A percentile compares a stretch with the other conserved stretches of the same genome.
Evolutionary conservation across 306 rosid genomes (phyloP).

Genomic region (Casuarina equisetifolia): DNA sequence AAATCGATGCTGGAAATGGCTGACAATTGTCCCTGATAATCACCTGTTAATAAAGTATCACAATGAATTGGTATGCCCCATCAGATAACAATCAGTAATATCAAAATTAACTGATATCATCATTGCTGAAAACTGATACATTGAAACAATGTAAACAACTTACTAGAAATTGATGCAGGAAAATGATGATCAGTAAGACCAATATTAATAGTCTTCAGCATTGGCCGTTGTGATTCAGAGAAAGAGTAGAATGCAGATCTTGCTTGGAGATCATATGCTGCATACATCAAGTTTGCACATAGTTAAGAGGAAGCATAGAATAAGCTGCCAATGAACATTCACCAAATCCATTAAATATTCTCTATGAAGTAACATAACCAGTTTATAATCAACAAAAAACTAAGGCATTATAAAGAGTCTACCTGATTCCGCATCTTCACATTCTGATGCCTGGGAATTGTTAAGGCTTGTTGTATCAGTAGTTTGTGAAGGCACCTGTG

Average conservation of each 20-base stretch:
- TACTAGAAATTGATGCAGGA: slow-evolving; percentile 47
- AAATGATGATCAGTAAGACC: slow-evolving; percentile 40
- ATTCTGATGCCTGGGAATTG: slow-evolving; percentile 64
- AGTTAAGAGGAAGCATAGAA: slow-evolving; percentile 4
- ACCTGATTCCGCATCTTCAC: slow-evolving; percentile 87
- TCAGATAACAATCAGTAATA: slow-evolving; percentile 14
- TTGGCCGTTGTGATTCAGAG: slow-evolving; percentile 45
- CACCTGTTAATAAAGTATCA: slow-evolving; percentile 38
- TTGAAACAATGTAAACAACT: slow-evolving; percentile 15
- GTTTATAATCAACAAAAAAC: slow-evolving; percentile 9
- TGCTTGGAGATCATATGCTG: slow-evolving; percentile 57
- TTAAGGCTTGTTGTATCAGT: slow-evolving; percentile 60
- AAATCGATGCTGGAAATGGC: slow-evolving; percentile 40
- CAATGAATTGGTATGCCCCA: slow-evolving; percentile 15
- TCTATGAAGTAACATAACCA: slow-evolving; percentile 7
- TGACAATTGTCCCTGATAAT: slow-evolving; percentile 46
- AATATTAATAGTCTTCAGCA: slow-evolving; percentile 38
- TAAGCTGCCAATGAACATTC: slow-evolving; percentile 8
- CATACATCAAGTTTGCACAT: slow-evolving; percentile 30
- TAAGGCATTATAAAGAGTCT: slow-evolving; percentile 22
- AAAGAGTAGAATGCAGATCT: slow-evolving; percentile 47
- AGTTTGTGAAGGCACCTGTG: slow-evolving; percentile 53
- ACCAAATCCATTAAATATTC: slow-evolving; percentile 9
- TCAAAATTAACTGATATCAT: not conserved
- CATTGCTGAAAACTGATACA: slow-evolving; percentile 4